Conservation (phyloP, 176 grass and related monocot species). For the Chrysopogon serrulatus region DNA sequence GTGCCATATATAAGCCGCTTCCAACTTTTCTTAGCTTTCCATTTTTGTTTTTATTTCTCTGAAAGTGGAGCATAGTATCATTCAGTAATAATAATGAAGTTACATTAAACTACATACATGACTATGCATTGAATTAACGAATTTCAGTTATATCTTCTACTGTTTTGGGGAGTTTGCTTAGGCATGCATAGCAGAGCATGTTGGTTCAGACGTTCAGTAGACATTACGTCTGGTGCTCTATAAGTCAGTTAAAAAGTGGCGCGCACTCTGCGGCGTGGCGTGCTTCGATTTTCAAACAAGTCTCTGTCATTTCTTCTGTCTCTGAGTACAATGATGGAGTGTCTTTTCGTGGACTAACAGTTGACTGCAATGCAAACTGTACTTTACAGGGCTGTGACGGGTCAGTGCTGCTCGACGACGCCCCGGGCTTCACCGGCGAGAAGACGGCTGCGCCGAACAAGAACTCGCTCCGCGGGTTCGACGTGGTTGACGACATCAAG, state of each 20-base stretch:
- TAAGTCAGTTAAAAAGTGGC: neutral
- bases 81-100: neutral
- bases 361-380: neutral
- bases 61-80: neutral
- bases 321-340: neutral
- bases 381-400: conserved; percentile 45
- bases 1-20: neutral
- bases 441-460: conserved; percentile 48
- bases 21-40: neutral
- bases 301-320: neutral
- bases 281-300: neutral
- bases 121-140: neutral
- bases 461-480: conserved; percentile 59
- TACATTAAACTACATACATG: neutral
- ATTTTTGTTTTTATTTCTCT: neutral
- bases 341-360: conserved; percentile 15
- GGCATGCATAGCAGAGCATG: neutral
- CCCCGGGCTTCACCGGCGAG: conserved; percentile 34
- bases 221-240: neutral
- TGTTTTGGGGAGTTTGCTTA: neutral
- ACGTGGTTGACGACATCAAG: conserved; percentile 55
- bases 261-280: neutral
- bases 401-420: conserved; percentile 50
- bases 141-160: neutral
- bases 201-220: neutral